Evolutionary conservation across 163 green algal genomes (phyloP).

Genomic region (Prototheca cutis): DNA sequence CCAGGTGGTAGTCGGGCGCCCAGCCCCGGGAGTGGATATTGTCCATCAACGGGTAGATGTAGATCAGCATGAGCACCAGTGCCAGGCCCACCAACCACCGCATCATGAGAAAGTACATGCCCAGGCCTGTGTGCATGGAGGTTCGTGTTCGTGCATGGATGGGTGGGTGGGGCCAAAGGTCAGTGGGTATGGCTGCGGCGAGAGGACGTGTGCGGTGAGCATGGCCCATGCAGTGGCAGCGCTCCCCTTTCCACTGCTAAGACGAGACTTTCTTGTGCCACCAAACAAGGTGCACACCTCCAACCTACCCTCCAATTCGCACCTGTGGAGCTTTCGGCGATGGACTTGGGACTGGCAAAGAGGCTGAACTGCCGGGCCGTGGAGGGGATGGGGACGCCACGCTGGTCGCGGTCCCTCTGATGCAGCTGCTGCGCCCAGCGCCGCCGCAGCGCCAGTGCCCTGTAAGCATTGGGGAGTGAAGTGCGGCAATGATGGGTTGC

Average conservation of each 20-base stretch:
- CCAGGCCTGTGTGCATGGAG: slow-evolving; percentile 10
- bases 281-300: not conserved
- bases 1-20: slow-evolving; percentile 16
- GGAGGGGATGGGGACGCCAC: slow-evolving; percentile 21
- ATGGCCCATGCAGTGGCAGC: too few species aligned
- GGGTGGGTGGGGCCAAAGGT: not conserved
- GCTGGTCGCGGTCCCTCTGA: slow-evolving; percentile 14
- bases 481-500: too few species aligned
- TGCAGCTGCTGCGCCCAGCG: slow-evolving; percentile 19
- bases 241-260: too few species aligned
- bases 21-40: slow-evolving; percentile 18
- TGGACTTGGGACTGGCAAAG: slow-evolving; percentile 12
- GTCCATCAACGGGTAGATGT: slow-evolving; percentile 24
- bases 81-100: slow-evolving; percentile 8
- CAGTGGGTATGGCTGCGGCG: not conserved
- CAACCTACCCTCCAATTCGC: not conserved
- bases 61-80: slow-evolving; percentile 19
- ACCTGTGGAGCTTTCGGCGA: slow-evolving; percentile 24
- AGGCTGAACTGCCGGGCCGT: slow-evolving; percentile 20
- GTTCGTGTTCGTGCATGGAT: not conserved
- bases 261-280: not conserved
- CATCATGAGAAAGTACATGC: slow-evolving; percentile 26
- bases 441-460: slow-evolving; percentile 15
- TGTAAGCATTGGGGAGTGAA: not conserved
- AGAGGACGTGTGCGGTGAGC: too few species aligned